Conservation (phyloP, 179 eudicot genomes). For the Silene coronaria region DNA sequence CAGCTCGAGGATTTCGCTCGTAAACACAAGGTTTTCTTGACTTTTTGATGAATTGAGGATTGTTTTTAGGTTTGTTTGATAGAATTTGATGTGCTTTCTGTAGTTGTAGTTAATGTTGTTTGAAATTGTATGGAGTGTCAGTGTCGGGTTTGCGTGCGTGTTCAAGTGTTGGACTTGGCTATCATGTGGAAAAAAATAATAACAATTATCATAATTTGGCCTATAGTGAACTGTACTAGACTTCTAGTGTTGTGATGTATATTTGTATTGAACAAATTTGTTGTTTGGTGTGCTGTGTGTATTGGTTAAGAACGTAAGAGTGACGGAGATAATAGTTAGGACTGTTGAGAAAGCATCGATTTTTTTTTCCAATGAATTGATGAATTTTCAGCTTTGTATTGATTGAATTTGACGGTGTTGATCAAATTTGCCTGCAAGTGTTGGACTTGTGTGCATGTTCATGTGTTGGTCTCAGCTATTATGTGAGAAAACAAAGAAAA, state of each 20-base stretch:
- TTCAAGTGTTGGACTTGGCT: neutral
- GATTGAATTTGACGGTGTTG: neutral
- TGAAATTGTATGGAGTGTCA: neutral
- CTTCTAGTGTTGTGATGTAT: neutral
- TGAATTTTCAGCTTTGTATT: neutral
- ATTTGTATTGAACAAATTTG: neutral
- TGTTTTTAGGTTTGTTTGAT: neutral
- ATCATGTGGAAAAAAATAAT: neutral
- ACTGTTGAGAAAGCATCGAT: neutral
- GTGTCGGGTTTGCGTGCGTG: neutral
- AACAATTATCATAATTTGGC: neutral
- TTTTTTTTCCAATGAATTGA: neutral
- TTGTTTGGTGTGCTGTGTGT: neutral
- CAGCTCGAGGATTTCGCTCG: conserved; percentile 94
- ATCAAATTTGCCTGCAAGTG: neutral
- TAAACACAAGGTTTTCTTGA: conserved; percentile 67
- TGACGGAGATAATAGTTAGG: neutral
- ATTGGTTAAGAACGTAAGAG: neutral
- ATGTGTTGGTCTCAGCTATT: neutral
- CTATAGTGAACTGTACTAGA: neutral
- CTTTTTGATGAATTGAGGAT: neutral
- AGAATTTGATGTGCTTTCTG: neutral
- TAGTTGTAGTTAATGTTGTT: neutral
- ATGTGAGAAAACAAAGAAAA: neutral
- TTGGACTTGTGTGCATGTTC: neutral